Evolutionary conservation across 495 filamentous ascomycete species (phyloP), one percentile per base, ranked within the genome.

Genomic region (Physcia stellaris): DNA sequence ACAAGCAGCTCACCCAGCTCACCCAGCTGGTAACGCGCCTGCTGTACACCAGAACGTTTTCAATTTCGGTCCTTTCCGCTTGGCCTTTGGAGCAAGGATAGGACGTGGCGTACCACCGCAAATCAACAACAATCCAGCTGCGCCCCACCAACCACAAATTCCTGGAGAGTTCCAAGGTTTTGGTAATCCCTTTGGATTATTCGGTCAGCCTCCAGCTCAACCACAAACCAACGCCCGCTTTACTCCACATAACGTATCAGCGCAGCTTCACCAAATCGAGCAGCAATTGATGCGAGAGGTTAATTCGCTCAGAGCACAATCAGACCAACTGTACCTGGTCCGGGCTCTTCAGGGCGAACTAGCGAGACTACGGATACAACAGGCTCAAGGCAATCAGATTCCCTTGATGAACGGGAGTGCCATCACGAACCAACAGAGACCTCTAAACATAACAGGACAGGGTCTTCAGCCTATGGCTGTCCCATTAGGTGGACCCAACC

Each of bases 211-310:
- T 11, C 49, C 52, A 26, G 45, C 37, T 23, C 22, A 50, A 41
- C 47, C 36, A 21, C 40, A 45, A 29, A 34, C 41, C 10, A 17
- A 37, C 32, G 26, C 45, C 18, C 27, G 39, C 30, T 18, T 44
- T 34, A 31, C 19, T 40, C 36, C 41, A 16, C 17, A 43, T 24
- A 51, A 50, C 20, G 67, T 79, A 20, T 70, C 71, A 38, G 42
- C 57, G 15, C 76, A 79, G 30, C 52, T 86, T 19, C 59, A 68
- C 26, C 67, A 75, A 22, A 66, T 85, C 6, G 77, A 79, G 41
- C 72, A 76, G 32, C 73, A 77, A 24, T 64, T 88, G 24, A 59
- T 73, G 43, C 67, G 76, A 45, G 80, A 86, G 48, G 69, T 80
- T 17, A 61, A 62, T 23, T 53, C 43, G 33, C 62, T 82, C 12